Percentiles rank a stretch among this genome's conserved stretches.
Evolutionary conservation across 2,329 filamentous ascomycete genomes (phyloP).

Genomic region (Aspergillus floridensis): DNA sequence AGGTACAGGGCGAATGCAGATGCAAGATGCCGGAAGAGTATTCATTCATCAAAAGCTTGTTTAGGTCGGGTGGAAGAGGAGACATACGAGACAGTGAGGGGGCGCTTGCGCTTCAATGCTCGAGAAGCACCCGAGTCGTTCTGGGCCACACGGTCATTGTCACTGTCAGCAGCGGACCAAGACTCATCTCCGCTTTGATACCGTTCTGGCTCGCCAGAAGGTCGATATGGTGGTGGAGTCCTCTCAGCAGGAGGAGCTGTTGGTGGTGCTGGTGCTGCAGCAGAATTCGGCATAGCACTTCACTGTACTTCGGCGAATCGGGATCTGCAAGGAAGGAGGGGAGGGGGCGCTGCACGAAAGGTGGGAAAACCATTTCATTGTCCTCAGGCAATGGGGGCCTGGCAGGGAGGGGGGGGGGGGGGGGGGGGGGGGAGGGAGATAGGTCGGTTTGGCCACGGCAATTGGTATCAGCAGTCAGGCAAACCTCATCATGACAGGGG

Average conservation of each 20-base stretch:
- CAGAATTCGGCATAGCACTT: slow-evolving; percentile 32
- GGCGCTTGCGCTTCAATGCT: slow-evolving; percentile 37
- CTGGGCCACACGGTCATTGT: slow-evolving; percentile 27
- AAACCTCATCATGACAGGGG: slow-evolving; percentile 8
- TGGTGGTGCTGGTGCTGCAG: slow-evolving; percentile 5
- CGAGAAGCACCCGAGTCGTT: slow-evolving; percentile 30
- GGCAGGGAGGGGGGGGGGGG: neutral
- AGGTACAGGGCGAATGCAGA: no score
- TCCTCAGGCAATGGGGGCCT: no score
- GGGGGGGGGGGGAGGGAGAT: slow-evolving; percentile 9
- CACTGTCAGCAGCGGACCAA: slow-evolving; percentile 37
- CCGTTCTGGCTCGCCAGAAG: slow-evolving; percentile 23
- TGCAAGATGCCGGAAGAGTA: no score
- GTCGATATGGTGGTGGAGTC: slow-evolving; percentile 22
- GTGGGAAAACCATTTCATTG: no score
- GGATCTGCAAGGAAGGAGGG: slow-evolving; percentile 7
- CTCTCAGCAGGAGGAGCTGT: slow-evolving; percentile 21
- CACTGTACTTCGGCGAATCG: slow-evolving; percentile 30
- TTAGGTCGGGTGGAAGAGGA: neutral
- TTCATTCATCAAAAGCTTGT: neutral
- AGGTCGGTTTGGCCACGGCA: slow-evolving; percentile 14
- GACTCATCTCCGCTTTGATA: slow-evolving; percentile 35
- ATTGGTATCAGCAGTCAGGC: slow-evolving; percentile 7
- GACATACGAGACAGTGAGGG: slow-evolving; percentile 39
- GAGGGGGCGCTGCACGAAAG: no score